phyloP scores from a whole-genome alignment of 2,329 filamentous ascomycete species.

The Amauroascus verrucosus region DNA sequence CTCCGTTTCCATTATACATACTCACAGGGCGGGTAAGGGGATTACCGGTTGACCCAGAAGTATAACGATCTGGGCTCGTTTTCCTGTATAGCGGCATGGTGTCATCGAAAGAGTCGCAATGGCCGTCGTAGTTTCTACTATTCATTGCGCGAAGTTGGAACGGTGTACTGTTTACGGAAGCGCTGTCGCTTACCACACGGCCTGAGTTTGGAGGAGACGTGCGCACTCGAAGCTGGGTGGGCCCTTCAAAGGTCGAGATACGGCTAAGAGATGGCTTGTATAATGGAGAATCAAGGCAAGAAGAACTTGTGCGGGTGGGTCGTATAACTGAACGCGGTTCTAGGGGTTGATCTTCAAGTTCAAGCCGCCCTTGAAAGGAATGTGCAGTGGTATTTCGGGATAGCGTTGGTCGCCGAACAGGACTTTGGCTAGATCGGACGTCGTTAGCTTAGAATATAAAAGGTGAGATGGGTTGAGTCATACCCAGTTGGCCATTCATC shows the following conservation, averaged over 20 bases:
- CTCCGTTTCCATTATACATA: conserved; percentile 30
- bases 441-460: neutral
- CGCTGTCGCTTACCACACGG: conserved; percentile 47
- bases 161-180: conserved; percentile 40
- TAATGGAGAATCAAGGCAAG: conserved; percentile 18
- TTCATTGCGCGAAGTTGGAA: conserved; percentile 34
- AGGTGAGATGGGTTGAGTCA: conserved; percentile 20
- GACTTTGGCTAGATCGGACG: conserved; percentile 13
- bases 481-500: conserved; percentile 58
- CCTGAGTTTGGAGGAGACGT: conserved; percentile 39
- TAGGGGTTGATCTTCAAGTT: conserved; percentile 39
- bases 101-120: conserved; percentile 41
- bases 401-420: conserved; percentile 38
- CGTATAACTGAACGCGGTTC: conserved; percentile 46
- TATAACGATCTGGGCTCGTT: conserved; percentile 39
- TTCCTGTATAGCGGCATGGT: conserved; percentile 37
- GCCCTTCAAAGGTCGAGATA: conserved; percentile 50
- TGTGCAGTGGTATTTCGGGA: conserved; percentile 55
- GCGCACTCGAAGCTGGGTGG: conserved; percentile 44
- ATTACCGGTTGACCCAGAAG: conserved; percentile 42
- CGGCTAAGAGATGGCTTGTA: conserved; percentile 42
- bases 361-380: conserved; percentile 52
- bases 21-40: conserved; percentile 41
- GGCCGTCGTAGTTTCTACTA: conserved; percentile 38
- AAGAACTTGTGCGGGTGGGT: conserved; percentile 33